phyloP scores from a whole-genome alignment of 148 eudicot species.

The Mesembryanthemum crystallinum region DNA sequence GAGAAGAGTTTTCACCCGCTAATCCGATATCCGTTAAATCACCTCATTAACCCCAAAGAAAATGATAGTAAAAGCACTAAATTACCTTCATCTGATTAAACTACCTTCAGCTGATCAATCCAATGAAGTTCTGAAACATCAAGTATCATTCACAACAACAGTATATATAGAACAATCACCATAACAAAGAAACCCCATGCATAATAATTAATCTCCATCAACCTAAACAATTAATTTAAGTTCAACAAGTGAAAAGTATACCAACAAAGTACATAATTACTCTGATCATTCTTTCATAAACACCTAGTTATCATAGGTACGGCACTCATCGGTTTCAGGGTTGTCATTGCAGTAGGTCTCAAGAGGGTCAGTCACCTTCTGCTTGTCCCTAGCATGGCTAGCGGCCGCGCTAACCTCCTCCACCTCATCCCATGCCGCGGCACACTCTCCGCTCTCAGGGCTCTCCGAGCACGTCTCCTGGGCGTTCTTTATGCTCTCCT shows the following conservation, averaged over 20 bases:
- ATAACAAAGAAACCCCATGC: too few species aligned
- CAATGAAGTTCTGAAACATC: too few species aligned
- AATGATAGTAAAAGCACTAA: too few species aligned
- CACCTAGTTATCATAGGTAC: slow-evolving; percentile 67
- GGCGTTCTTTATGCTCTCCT: slow-evolving; percentile 70
- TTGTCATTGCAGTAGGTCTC: slow-evolving; percentile 82
- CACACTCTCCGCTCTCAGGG: slow-evolving; percentile 80
- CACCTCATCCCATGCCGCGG: slow-evolving; percentile 94
- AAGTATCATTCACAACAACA: too few species aligned
- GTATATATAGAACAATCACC: too few species aligned
- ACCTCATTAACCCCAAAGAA: too few species aligned
- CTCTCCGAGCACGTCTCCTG: slow-evolving; percentile 68
- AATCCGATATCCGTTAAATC: too few species aligned
- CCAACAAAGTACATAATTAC: slow-evolving; percentile 10
- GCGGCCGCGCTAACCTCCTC: slow-evolving; percentile 93
- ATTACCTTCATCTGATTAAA: too few species aligned
- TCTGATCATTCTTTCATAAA: background rate
- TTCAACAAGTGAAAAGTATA: slow-evolving; percentile 9
- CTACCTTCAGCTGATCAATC: too few species aligned
- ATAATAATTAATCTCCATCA: too few species aligned
- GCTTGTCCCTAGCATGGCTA: slow-evolving; percentile 79
- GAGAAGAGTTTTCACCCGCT: too few species aligned
- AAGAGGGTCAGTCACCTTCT: slow-evolving; percentile 62
- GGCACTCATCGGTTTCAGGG: slow-evolving; percentile 84
- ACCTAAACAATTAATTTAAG: too few species aligned